phyloP scores from a whole-genome alignment of 192 early-diverging fungal genomes.

The Entophlyctis luteolus region DNA sequence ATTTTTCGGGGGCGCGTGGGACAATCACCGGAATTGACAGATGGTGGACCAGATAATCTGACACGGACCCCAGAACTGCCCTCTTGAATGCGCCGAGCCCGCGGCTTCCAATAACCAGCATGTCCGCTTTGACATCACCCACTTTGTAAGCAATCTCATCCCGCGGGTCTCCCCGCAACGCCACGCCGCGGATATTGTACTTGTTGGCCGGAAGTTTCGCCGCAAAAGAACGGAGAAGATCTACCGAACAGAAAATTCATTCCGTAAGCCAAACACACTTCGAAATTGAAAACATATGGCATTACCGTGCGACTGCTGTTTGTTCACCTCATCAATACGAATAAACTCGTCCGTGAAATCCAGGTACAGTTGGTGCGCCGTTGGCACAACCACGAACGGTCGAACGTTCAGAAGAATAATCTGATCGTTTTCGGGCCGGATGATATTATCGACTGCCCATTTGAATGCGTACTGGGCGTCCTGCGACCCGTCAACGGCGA shows the following conservation, averaged over 20 bases:
- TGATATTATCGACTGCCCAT: conserved; percentile 35
- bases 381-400: not conserved
- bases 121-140: conserved; percentile 50
- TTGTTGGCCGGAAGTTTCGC: not conserved
- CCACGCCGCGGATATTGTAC: conserved; percentile 12
- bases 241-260: too few relatives aligned
- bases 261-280: not conserved
- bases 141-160: conserved; percentile 58
- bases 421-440: conserved; percentile 32
- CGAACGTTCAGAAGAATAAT: conserved; percentile 16
- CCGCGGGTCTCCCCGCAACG: conserved; percentile 51
- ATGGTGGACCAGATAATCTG: conserved; percentile 12
- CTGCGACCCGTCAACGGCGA: conserved; percentile 15
- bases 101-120: conserved; percentile 53
- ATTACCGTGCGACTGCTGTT: not conserved
- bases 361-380: not conserved
- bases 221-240: not conserved
- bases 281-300: not conserved
- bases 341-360: conserved; percentile 2
- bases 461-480: conserved; percentile 23
- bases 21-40: conserved; percentile 3
- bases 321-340: not conserved
- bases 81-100: conserved; percentile 53
- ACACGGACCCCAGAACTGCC: conserved; percentile 32
- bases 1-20: not conserved